Conservation (phyloP, 1,284 basidiomycete species). For the Cutaneotrichosporon cutaneum region DNA sequence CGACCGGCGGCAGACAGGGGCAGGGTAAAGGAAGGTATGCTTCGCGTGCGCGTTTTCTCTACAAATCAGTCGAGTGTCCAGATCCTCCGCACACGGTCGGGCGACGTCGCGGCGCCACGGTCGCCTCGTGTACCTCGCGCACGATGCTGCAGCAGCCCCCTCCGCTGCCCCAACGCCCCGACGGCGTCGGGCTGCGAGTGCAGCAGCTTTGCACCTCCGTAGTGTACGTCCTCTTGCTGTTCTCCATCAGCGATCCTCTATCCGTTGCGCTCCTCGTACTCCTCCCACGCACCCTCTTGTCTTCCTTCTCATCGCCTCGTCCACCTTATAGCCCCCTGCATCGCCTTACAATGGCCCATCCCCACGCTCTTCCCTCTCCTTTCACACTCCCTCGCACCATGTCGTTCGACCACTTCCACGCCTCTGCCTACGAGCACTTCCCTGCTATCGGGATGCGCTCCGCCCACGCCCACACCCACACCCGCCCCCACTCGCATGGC, state of each 20-base stretch:
- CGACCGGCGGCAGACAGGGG: background rate
- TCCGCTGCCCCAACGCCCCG: background rate
- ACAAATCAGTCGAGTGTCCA: background rate
- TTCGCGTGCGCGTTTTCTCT: background rate
- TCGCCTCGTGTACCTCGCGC: background rate
- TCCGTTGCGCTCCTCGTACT: background rate
- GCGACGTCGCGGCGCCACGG: no score
- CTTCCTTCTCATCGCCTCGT: background rate
- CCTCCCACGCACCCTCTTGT: background rate
- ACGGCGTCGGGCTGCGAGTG: background rate
- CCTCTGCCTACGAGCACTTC: background rate
- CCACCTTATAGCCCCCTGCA: background rate
- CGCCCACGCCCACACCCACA: background rate
- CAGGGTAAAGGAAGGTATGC: conserved; percentile 2
- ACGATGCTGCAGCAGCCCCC: background rate
- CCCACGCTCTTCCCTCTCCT: background rate
- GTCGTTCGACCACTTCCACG: background rate
- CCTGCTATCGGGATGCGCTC: background rate
- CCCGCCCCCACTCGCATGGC: background rate
- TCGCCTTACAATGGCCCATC: background rate
- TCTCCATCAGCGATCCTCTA: background rate
- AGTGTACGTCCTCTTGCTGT: background rate
- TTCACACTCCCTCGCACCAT: background rate
- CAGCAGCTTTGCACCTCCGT: background rate
- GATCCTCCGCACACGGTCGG: background rate